Percentiles rank a stretch among this genome's conserved stretches.
These are phyloP conservation scores for Leishmania aethiopica DNA, from an alignment of 208 protist species.

Conservation along the genomic window DNA sequence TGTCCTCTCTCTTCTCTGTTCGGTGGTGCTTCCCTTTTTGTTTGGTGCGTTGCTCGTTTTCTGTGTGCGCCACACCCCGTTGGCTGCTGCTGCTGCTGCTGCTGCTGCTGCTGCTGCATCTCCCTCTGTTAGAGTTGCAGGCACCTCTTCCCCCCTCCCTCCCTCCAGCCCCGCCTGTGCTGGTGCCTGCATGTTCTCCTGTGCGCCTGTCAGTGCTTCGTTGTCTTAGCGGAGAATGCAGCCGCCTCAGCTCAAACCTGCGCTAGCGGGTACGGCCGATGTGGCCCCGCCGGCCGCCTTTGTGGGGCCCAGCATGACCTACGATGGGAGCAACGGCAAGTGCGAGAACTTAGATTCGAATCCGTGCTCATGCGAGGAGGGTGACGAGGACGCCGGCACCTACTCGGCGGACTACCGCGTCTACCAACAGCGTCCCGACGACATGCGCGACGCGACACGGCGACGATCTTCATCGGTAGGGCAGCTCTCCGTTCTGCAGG, in stretches of 20 bases:
- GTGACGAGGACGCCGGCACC: background rate
- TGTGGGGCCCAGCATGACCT: background rate
- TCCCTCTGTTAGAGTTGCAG: background rate
- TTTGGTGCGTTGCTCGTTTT: no score
- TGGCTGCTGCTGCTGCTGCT: no score
- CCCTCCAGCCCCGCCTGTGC: no score
- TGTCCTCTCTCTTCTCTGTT: no score
- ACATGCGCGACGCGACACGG: background rate
- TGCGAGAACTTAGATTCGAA: background rate
- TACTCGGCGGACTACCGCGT: background rate
- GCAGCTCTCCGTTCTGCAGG: background rate
- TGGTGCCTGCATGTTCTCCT: background rate
- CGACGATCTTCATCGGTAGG: background rate
- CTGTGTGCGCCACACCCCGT: no score
- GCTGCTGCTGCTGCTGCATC: background rate
- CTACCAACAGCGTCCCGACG: background rate
- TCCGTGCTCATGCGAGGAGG: background rate
- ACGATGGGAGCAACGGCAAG: background rate
- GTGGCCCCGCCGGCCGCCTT: no score
- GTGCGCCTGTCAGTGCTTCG: background rate
- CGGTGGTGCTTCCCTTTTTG: no score
- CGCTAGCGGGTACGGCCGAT: background rate
- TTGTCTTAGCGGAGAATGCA: background rate
- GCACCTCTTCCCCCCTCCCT: background rate
- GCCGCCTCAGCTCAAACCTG: conserved; percentile 4